These are phyloP conservation scores for Cryphonectria nitschkei DNA, from an alignment of 2,329 filamentous ascomycete species.

Conservation along the genomic window DNA sequence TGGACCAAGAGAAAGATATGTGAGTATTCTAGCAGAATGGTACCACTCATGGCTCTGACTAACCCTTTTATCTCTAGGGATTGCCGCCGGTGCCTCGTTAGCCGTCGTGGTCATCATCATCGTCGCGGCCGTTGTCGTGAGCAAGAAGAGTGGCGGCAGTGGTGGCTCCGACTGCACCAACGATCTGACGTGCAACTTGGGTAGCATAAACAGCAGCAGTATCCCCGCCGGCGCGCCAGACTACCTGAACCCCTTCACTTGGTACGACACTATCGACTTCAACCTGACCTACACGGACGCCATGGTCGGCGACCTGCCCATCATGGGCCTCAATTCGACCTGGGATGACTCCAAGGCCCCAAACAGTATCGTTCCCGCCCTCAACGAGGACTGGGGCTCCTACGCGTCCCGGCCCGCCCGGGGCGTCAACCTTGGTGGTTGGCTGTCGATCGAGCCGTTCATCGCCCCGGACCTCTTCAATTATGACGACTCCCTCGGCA, in stretches of 20 bases:
- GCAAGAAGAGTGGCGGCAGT: conserved; percentile 61
- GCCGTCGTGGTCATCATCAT: conserved; percentile 69
- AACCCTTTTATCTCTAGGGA: conserved; percentile 48
- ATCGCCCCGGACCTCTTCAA: conserved; percentile 92
- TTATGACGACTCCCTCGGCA: conserved; percentile 62
- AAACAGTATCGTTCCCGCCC: conserved; percentile 78
- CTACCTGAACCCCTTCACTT: conserved; percentile 87
- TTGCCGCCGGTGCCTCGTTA: conserved; percentile 57
- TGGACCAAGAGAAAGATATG: conserved; percentile 63
- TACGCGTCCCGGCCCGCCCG: conserved; percentile 81
- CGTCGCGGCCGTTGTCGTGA: conserved; percentile 66
- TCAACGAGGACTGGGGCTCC: conserved; percentile 74
- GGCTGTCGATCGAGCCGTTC: conserved; percentile 92
- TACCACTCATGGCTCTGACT: conserved; percentile 6
- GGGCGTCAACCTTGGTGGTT: conserved; percentile 91
- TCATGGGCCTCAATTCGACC: conserved; percentile 84
- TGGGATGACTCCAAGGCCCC: conserved; percentile 84
- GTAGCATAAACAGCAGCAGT: conserved; percentile 55
- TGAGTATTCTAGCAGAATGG: conserved; percentile 43
- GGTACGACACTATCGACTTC: conserved; percentile 88
- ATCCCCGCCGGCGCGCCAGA: conserved; percentile 69
- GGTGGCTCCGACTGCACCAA: conserved; percentile 32
- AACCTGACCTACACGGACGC: conserved; percentile 91
- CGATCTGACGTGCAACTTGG: conserved; percentile 50
- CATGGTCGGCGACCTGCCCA: conserved; percentile 81